phyloP scores from a whole-genome alignment of 1,284 basidiomycete species.

The Irpex lacteus region DNA sequence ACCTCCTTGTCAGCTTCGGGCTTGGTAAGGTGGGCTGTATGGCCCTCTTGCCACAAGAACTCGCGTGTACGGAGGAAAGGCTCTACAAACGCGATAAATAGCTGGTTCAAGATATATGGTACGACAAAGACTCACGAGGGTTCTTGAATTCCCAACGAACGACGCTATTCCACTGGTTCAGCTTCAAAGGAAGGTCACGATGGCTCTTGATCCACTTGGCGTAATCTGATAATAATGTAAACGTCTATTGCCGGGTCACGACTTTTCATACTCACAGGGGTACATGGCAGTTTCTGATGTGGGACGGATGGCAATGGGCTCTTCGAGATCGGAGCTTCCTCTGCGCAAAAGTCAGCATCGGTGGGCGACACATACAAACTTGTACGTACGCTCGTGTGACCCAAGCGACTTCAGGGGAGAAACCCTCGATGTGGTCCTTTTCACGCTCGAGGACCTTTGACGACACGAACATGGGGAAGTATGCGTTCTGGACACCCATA shows the following conservation, averaged over 20 bases:
- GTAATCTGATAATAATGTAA: conserved; percentile 54
- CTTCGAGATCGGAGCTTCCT: conserved; percentile 91
- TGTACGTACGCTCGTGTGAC: conserved; percentile 88
- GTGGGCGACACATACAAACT: not conserved
- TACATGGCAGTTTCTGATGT: conserved; percentile 99
- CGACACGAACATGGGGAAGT: conserved; percentile 99
- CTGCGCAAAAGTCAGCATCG: conserved; percentile 37
- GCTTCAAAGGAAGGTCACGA: conserved; percentile 94
- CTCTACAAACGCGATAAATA: conserved; percentile 42
- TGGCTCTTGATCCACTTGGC: conserved; percentile 99
- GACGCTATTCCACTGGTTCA: conserved; percentile 99
- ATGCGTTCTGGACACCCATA: conserved; percentile 95
- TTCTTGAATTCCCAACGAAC: conserved; percentile 99
- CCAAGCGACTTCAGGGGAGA: conserved; percentile 99
- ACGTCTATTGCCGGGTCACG: not conserved
- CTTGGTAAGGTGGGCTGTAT: conserved; percentile 93
- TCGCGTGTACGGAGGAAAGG: conserved; percentile 99
- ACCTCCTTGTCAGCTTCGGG: conserved; percentile 91
- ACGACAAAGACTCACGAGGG: conserved; percentile 57
- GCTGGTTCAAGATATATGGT: not conserved
- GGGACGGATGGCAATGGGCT: conserved; percentile 96
- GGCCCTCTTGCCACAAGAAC: conserved; percentile 99
- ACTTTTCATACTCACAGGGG: conserved; percentile 63
- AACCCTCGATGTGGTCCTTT: conserved; percentile 99
- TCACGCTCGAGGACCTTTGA: conserved; percentile 91